These are phyloP conservation scores for Cryptosporidium ubiquitum DNA, from an alignment of 169 alveolate species.

Conservation along the genomic window DNA sequence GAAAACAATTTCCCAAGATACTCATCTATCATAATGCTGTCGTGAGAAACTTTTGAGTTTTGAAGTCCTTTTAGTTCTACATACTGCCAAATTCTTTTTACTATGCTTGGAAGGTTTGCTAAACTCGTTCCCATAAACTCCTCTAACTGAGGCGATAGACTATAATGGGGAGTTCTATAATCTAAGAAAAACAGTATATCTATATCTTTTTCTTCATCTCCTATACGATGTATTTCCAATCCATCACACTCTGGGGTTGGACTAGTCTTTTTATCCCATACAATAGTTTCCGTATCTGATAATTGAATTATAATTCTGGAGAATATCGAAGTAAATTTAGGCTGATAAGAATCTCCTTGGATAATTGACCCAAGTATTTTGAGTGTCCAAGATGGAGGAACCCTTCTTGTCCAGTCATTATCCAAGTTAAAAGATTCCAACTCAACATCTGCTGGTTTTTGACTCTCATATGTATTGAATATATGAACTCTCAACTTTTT, in stretches of 20 bases:
- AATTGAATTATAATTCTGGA: constrained; percentile 58
- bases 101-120: constrained; percentile 72
- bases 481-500: constrained; percentile 75
- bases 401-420: constrained; percentile 69
- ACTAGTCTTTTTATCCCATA: constrained; percentile 72
- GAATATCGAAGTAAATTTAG: constrained; percentile 76
- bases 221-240: constrained; percentile 74
- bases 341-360: constrained; percentile 54
- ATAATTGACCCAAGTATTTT: constrained; percentile 75
- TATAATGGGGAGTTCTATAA: constrained; percentile 74
- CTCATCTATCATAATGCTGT: constrained; percentile 25
- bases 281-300: constrained; percentile 75
- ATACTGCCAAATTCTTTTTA: constrained; percentile 75
- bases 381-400: constrained; percentile 76
- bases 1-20: constrained; percentile 7
- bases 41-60: constrained; percentile 62
- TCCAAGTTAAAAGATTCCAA: constrained; percentile 53
- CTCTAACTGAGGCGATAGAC: constrained; percentile 54
- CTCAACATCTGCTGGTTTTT: constrained; percentile 67
- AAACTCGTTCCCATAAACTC: constrained; percentile 74
- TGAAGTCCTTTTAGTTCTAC: constrained; percentile 73
- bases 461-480: constrained; percentile 74
- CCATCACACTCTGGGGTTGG: constrained; percentile 79
- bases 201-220: constrained; percentile 73
- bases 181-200: constrained; percentile 72